These are phyloP conservation scores for Teunomyces pallodes DNA, from an alignment of 805 yeast species.

Conservation along the genomic window DNA sequence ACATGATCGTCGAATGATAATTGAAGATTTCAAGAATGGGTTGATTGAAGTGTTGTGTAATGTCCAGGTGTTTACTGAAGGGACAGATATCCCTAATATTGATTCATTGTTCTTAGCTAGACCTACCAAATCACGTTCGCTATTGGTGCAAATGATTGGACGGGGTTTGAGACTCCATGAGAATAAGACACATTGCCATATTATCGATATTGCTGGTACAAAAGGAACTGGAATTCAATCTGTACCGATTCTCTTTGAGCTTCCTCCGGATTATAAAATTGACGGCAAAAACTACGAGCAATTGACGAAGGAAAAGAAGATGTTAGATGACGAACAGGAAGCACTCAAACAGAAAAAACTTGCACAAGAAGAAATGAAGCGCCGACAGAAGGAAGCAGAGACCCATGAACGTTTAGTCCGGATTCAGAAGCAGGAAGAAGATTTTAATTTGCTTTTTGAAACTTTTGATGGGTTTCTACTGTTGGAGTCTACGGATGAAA, in stretches of 20 bases:
- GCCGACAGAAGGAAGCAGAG: neutral
- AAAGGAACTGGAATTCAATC: conserved; percentile 45
- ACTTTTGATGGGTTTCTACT: conserved; percentile 11
- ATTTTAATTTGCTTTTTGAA: neutral
- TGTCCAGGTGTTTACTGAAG: conserved; percentile 90
- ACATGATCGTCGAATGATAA: conserved; percentile 47
- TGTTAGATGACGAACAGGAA: conserved; percentile 9
- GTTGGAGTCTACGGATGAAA: conserved; percentile 11
- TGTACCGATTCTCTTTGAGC: conserved; percentile 34
- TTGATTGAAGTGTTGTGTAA: conserved; percentile 72
- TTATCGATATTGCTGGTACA: conserved; percentile 75
- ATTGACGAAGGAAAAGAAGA: conserved; percentile 19
- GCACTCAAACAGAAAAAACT: neutral
- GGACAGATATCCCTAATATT: conserved; percentile 88
- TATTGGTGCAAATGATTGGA: conserved; percentile 86
- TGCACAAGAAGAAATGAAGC: neutral
- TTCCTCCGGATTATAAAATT: conserved; percentile 27
- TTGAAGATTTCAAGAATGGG: conserved; percentile 61
- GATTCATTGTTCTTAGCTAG: conserved; percentile 77
- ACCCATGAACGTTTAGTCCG: conserved; percentile 1
- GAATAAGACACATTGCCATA: conserved; percentile 64
- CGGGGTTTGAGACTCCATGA: conserved; percentile 72
- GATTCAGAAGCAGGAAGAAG: neutral
- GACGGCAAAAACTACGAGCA: conserved; percentile 15
- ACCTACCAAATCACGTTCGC: conserved; percentile 72